Evolutionary conservation across 768 basidiomycete species (phyloP), one percentile per base, ranked within the genome.

Genomic region (Sutorius australiensis): DNA sequence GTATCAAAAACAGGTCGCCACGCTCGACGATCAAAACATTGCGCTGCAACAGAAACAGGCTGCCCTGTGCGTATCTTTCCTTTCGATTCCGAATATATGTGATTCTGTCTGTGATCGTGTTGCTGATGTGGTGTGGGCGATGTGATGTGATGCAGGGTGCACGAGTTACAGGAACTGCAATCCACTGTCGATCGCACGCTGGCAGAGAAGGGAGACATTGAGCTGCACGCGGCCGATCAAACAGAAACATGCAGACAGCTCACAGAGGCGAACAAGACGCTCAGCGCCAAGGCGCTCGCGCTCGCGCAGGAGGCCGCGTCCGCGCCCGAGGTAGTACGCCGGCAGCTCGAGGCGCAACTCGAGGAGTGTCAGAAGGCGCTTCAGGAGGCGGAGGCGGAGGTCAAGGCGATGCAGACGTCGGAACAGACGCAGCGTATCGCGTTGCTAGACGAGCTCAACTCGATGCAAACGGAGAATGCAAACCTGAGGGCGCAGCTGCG

Each of bases 401-500:
- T 92, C 37, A 79, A 86, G 16, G 79, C 73, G 36, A 82, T 88
- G 78, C 77, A 76, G 38, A 76, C 72, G 58, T 81, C 83, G 14
- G 91, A 94, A 63, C 88, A 92, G 71, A 80, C 76, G 9, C 93
- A 95, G 72, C 77, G 87, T 58, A 83, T 92, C 50, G 86, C 87
- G 31, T 66, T 99, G 50, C 76, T 99, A 39, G 93, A 97, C 63
- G 92, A 95, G 73, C 77, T 95, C 61, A 93, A 91, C 66, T 76
- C 79, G 47, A 78, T 87, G 72, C 89, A 92, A 72, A 85, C 80
- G 51, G 89, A 92, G 72, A 92, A 93, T 62, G 76, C 73, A 37
- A 81, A 68, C 36, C 65, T 93, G 54, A 78, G 87, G 40, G 80
- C 83, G 31, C 91, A 92, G 68, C 61, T 93, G 59, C 78, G 89